Evolutionary conservation across 2,329 filamentous ascomycete species (phyloP).

Genomic region (Fusarium humuli): DNA sequence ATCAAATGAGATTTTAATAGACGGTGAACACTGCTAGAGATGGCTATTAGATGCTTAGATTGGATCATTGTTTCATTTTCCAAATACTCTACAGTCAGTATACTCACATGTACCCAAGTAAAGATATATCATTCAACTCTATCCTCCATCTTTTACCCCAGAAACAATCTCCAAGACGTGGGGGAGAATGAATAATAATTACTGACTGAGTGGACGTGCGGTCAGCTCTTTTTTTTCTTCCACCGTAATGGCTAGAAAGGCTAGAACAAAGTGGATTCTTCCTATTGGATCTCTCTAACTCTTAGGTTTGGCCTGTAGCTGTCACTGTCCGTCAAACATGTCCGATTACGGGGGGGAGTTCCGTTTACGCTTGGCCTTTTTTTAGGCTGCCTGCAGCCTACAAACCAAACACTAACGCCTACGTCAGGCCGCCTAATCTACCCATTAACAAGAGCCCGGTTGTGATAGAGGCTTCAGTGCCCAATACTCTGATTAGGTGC

Average conservation of each 20-base stretch:
- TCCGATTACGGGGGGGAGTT: slow-evolving; percentile 27
- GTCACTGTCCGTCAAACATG: not conserved
- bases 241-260: slow-evolving; percentile 13
- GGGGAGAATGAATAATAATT: slow-evolving; percentile 28
- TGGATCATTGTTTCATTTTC: not conserved
- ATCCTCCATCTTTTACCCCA: slow-evolving; percentile 31
- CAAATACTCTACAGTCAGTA: not conserved
- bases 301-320: not conserved
- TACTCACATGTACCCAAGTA: not conserved
- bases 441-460: too few species aligned
- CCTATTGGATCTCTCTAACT: not conserved
- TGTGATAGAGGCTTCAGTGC: not conserved
- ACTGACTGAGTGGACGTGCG: slow-evolving; percentile 10
- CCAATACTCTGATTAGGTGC: not conserved
- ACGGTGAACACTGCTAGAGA: not conserved
- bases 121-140: not conserved
- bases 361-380: not conserved
- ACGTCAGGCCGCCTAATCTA: not conserved
- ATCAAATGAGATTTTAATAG: not conserved
- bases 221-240: slow-evolving; percentile 18
- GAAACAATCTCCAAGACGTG: slow-evolving; percentile 21
- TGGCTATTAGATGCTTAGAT: not conserved
- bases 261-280: slow-evolving; percentile 41
- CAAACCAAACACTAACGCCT: not conserved
- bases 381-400: not conserved